These are phyloP conservation scores for Macadamia integrifolia DNA, from an alignment of 164 flowering plant species.

Conservation along the genomic window DNA sequence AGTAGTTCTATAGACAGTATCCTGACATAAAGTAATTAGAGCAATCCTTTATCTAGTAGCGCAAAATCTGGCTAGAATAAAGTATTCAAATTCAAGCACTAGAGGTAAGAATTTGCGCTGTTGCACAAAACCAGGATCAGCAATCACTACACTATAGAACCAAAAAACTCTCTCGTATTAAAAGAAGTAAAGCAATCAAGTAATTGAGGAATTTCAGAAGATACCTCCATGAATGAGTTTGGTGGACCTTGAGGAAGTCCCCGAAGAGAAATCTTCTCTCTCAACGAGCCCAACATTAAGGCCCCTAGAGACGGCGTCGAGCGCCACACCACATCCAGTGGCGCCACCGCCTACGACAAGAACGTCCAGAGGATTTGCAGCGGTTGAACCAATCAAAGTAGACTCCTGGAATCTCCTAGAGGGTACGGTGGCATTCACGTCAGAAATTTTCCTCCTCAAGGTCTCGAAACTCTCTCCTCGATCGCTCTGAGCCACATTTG, in stretches of 20 bases:
- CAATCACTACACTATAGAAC: neutral
- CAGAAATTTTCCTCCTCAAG: slow-evolving; percentile 41
- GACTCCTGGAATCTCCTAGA: slow-evolving; percentile 56
- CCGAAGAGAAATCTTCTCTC: slow-evolving; percentile 92
- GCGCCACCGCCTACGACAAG: slow-evolving; percentile 95
- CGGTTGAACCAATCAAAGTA: slow-evolving; percentile 52
- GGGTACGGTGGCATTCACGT: slow-evolving; percentile 54
- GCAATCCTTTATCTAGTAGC: too few species aligned
- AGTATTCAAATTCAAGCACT: neutral
- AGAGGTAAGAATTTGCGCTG: too few species aligned
- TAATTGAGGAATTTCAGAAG: neutral
- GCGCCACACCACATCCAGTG: slow-evolving; percentile 91
- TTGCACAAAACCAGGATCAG: neutral
- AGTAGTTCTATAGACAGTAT: too few species aligned
- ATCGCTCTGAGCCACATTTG: slow-evolving; percentile 35
- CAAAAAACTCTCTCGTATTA: neutral
- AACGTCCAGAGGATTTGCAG: slow-evolving; percentile 70
- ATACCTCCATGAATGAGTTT: slow-evolving; percentile 94
- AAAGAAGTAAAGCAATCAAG: neutral
- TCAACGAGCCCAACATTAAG: slow-evolving; percentile 95
- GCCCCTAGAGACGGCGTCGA: slow-evolving; percentile 83
- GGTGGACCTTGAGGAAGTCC: slow-evolving; percentile 91
- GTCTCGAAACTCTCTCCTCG: slow-evolving; percentile 39
- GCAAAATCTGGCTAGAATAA: neutral
- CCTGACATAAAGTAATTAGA: too few species aligned